These are phyloP conservation scores for Podochytrium sp. DNA, from an alignment of 192 early-diverging fungal species.

Conservation along the genomic window DNA sequence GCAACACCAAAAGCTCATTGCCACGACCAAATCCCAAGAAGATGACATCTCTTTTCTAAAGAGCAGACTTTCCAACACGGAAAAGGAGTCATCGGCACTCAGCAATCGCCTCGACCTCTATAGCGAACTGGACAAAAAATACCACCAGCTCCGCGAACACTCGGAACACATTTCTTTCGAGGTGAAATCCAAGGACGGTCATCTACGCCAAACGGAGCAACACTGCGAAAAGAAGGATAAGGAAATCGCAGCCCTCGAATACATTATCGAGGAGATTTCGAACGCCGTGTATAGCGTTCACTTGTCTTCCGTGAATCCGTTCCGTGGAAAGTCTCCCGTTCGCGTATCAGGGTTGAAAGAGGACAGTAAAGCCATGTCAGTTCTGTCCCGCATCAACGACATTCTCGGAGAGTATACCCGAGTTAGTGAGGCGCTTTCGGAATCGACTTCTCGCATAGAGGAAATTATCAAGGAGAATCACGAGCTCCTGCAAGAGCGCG, in stretches of 20 bases:
- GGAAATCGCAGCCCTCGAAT: slow-evolving; percentile 26
- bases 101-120: slow-evolving; percentile 29
- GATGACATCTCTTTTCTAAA: slow-evolving; percentile 24
- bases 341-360: not conserved
- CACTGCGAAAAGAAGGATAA: slow-evolving; percentile 6
- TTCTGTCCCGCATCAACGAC: slow-evolving; percentile 25
- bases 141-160: slow-evolving; percentile 31
- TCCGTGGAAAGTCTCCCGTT: not conserved
- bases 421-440: slow-evolving; percentile 1
- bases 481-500: slow-evolving; percentile 19
- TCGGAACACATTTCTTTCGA: slow-evolving; percentile 33
- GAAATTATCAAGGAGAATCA: not conserved
- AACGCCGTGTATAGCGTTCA: not conserved
- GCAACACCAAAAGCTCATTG: slow-evolving; percentile 15
- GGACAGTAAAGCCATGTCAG: slow-evolving; percentile 9
- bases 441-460: not conserved
- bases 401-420: slow-evolving; percentile 21
- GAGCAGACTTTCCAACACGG: slow-evolving; percentile 20
- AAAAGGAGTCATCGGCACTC: slow-evolving; percentile 32
- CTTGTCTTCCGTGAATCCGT: not conserved
- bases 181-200: slow-evolving; percentile 22
- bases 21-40: not conserved
- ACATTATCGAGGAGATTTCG: slow-evolving; percentile 18
- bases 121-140: slow-evolving; percentile 40
- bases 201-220: not conserved